These are phyloP conservation scores for Aspergillus sp. DNA, from an alignment of 2,329 filamentous ascomycete genomes.

Conservation along the genomic window DNA sequence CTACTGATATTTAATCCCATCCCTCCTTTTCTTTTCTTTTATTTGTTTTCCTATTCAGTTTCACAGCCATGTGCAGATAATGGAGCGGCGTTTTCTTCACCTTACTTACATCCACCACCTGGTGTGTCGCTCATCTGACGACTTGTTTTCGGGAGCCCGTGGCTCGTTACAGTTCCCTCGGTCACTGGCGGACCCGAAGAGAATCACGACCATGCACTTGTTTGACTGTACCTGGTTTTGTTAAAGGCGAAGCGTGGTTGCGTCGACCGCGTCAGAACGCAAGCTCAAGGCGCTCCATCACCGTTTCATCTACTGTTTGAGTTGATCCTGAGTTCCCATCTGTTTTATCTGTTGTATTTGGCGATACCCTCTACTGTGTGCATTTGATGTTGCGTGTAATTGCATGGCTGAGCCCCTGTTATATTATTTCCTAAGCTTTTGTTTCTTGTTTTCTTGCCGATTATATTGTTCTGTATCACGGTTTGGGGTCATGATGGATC, in stretches of 20 bases:
- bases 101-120: constrained; percentile 4
- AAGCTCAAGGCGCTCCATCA: constrained; percentile 10
- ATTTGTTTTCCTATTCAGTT: constrained; percentile 5
- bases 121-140: neutral
- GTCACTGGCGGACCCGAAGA: constrained; percentile 11
- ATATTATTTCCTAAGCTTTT: neutral
- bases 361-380: constrained; percentile 24
- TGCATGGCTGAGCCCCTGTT: constrained; percentile 14
- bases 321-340: constrained; percentile 10
- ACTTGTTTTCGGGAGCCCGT: constrained; percentile 9
- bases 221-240: constrained; percentile 9
- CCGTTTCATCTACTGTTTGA: constrained; percentile 13
- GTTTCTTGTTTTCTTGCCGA: constrained; percentile 9
- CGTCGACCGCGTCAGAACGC: constrained; percentile 4
- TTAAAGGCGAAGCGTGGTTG: constrained; percentile 7
- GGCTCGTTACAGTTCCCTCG: constrained; percentile 11
- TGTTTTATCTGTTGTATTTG: constrained; percentile 20
- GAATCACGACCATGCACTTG: constrained; percentile 9
- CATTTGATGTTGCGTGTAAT: constrained; percentile 5
- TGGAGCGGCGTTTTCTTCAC: constrained; percentile 18
- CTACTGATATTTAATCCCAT: constrained; percentile 2
- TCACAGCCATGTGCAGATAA: constrained; percentile 17
- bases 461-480: constrained; percentile 5
- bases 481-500: constrained; percentile 11
- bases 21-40: neutral